Base-by-base conservation (phyloP, 116 monocot genomes). In the Trichopus zeylanicus region DNA sequence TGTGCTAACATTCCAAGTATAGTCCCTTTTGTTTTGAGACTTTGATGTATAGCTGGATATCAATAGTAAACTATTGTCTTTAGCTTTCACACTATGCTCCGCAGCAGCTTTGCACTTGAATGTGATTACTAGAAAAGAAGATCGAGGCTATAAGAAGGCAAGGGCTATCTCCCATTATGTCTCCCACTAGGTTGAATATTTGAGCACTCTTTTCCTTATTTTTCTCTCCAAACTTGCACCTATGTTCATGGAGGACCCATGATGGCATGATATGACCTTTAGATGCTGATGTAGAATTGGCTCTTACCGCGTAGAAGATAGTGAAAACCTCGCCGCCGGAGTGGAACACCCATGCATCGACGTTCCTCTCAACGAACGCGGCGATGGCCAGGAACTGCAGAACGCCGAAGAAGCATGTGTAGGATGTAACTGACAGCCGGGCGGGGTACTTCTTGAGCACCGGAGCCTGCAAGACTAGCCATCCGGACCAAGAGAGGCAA, bases 331-430 rank as follows among this genome's bases (percentile, higher is more conserved):
- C 95, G 10, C 69, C 59, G 30, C 74, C 76, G 47, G 83, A 81
- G 61, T 79, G 83, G 74, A 95, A 78, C 0, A 13, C 42, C 95
- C 95, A 95, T 0, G 90, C 86, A 24, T 68, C 55, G 29, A 59
- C 26, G 22, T 84, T 81, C 33, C 87, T 73, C 76, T 95, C 95
- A 30, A 81, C 60, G 72, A 90, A 89, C 52, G 81, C 80, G 5
- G 95, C 95, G 52, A 89, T 90, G 72, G 70, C 34, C 12, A 95
- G 55, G 70, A 95, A 95, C 74, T 95, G 95, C 51, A 95, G 69
- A 60, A 95, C 83, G 2, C 95, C 95, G 64, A 95, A 95, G 81
- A 95, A 95, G 72, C 95, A 95, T 8, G 95, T 95, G 79, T 86
- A 89, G 39, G 95, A 81, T 0, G 95, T 95, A 19, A 95, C 86